A percentile compares a stretch with the other conserved stretches of the same genome.
Conservation (phyloP, 495 filamentous ascomycete genomes). For the Darksidea phi region DNA sequence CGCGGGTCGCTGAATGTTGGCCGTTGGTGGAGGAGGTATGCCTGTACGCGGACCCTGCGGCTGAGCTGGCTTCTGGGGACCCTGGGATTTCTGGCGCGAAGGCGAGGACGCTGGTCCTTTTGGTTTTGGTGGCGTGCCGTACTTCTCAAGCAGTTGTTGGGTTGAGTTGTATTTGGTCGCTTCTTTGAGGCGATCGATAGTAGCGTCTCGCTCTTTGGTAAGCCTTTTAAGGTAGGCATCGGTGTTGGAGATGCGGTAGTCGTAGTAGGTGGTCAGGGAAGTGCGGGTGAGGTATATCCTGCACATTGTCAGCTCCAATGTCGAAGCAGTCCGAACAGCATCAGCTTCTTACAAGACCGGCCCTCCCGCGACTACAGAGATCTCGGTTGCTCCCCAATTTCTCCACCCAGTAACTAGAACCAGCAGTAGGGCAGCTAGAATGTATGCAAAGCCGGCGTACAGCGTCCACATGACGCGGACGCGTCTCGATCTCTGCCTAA, state of each 20-base stretch:
- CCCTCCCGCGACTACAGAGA: conserved; percentile 71
- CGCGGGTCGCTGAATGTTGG: conserved; percentile 64
- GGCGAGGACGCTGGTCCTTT: conserved; percentile 31
- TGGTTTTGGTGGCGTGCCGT: conserved; percentile 52
- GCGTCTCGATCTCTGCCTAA: conserved; percentile 69
- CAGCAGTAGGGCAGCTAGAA: conserved; percentile 76
- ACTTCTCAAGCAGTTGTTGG: conserved; percentile 89
- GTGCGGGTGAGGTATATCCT: conserved; percentile 70
- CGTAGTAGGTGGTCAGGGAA: conserved; percentile 65
- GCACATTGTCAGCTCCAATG: conserved; percentile 1
- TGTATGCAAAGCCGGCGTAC: conserved; percentile 85
- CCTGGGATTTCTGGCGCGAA: conserved; percentile 45
- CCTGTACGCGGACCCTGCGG: conserved; percentile 52
- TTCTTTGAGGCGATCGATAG: conserved; percentile 89
- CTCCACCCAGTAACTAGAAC: conserved; percentile 82
- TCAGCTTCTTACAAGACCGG: conserved; percentile 65
- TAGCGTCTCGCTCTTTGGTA: conserved; percentile 73
- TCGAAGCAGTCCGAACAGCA: background rate
- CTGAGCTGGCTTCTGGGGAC: conserved; percentile 27
- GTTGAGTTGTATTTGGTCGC: conserved; percentile 96
- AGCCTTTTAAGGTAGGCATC: conserved; percentile 68
- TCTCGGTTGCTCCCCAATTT: conserved; percentile 72
- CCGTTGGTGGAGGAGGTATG: conserved; percentile 75
- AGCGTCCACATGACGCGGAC: conserved; percentile 85
- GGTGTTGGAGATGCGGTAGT: conserved; percentile 70